These are phyloP conservation scores for Cucumis melo DNA, from an alignment of 306 rosid genomes.

Conservation along the genomic window DNA sequence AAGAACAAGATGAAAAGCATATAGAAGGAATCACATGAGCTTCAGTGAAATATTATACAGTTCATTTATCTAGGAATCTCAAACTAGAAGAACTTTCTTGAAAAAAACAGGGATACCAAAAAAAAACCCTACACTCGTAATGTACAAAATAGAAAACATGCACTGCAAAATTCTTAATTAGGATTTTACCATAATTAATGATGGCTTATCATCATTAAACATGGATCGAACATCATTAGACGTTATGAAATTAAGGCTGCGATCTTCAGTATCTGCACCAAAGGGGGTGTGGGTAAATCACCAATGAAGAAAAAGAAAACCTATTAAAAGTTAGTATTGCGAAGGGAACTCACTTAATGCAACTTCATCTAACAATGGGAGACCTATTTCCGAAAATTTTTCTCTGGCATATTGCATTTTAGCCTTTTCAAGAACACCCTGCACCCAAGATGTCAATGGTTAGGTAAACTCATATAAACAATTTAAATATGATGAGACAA, in stretches of 20 bases:
- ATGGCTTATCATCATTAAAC: constrained; percentile 41
- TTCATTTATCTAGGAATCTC: neutral
- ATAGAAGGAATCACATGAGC: neutral
- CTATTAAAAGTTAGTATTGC: neutral
- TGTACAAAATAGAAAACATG: neutral
- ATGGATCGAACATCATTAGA: constrained; percentile 40
- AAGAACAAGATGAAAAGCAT: neutral
- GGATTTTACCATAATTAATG: constrained; percentile 51
- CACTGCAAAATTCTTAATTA: neutral
- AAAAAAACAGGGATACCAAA: neutral
- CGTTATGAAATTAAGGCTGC: constrained; percentile 30
- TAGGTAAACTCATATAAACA: neutral
- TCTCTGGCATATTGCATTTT: constrained; percentile 41
- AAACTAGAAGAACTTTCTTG: neutral
- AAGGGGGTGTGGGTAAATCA: constrained; percentile 14
- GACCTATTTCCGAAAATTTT: constrained; percentile 30
- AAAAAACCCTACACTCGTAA: neutral
- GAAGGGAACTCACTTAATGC: constrained; percentile 38
- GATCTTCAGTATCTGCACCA: constrained; percentile 39
- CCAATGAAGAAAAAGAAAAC: neutral
- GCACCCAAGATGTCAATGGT: constrained; percentile 7
- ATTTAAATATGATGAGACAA: neutral
- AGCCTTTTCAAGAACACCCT: constrained; percentile 61
- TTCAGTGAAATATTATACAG: neutral
- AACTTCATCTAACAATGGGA: constrained; percentile 48